These are phyloP conservation scores for Colletotrichum sp. DNA, from an alignment of 2,329 filamentous ascomycete species.

Conservation along the genomic window DNA sequence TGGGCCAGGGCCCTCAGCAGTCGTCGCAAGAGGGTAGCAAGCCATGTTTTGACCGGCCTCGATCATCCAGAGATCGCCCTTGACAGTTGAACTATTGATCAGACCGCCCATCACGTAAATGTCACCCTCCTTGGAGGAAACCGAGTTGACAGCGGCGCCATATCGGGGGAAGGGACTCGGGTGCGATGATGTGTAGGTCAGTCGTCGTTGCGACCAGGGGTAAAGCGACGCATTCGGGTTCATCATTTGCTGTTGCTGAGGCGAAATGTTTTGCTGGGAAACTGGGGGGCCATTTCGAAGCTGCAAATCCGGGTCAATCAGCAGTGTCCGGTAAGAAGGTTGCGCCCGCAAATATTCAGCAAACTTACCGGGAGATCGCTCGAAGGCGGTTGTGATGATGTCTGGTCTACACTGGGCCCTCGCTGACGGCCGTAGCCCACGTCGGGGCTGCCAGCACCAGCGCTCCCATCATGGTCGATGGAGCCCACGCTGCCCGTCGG, in stretches of 20 bases:
- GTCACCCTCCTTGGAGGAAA: constrained; percentile 93
- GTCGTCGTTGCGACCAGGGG: constrained; percentile 90
- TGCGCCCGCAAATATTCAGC: constrained; percentile 39
- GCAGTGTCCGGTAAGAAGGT: constrained; percentile 12
- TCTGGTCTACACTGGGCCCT: constrained; percentile 54
- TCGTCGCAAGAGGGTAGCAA: constrained; percentile 90
- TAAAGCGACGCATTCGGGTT: constrained; percentile 83
- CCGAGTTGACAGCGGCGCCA: constrained; percentile 92
- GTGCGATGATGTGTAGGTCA: constrained; percentile 84
- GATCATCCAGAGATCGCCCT: constrained; percentile 97
- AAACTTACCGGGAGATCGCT: constrained; percentile 48
- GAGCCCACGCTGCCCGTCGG: constrained; percentile 82
- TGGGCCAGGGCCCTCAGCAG: constrained; percentile 91
- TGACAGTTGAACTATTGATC: constrained; percentile 93
- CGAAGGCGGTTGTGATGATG: constrained; percentile 35
- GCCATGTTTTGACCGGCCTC: constrained; percentile 87
- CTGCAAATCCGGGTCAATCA: constrained; percentile 35
- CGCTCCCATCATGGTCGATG: constrained; percentile 61
- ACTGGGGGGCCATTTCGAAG: constrained; percentile 58
- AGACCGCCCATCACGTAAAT: constrained; percentile 98
- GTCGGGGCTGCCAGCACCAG: constrained; percentile 69
- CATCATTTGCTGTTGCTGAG: constrained; percentile 16
- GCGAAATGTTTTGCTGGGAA: constrained; percentile 24
- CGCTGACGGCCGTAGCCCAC: constrained; percentile 64
- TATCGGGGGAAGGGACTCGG: constrained; percentile 94